Conservation (phyloP, 2,329 filamentous ascomycete genomes). For the Colletotrichum shisoi region DNA sequence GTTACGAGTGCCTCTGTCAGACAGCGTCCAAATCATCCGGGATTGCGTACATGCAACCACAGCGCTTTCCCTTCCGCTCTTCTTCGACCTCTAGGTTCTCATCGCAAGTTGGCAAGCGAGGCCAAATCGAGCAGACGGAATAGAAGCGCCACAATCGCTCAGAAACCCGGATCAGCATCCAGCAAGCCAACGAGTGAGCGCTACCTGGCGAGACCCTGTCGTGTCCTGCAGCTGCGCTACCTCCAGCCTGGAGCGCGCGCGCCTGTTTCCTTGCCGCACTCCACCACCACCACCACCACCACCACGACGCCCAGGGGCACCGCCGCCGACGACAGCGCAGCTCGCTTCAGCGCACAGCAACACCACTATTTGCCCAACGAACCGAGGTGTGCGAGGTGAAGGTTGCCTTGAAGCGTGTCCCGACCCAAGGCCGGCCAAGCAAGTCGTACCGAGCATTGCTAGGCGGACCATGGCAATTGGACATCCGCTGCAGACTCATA, state of each 20-base stretch:
- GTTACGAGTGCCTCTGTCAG: slow-evolving; percentile 18
- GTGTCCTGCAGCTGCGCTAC: slow-evolving; percentile 20
- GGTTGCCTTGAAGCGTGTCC: neutral
- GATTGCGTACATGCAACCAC: neutral
- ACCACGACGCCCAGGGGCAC: slow-evolving; percentile 1
- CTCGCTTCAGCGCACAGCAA: neutral
- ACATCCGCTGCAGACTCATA: slow-evolving; percentile 26
- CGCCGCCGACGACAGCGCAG: neutral
- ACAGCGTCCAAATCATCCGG: slow-evolving; percentile 1
- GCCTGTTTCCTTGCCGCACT: slow-evolving; percentile 25
- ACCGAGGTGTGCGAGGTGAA: slow-evolving; percentile 8
- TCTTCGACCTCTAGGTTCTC: neutral
- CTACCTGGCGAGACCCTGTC: slow-evolving; percentile 22
- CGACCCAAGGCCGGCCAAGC: slow-evolving; percentile 5
- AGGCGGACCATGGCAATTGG: slow-evolving; percentile 25
- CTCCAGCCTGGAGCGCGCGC: slow-evolving; percentile 25
- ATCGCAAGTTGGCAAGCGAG: neutral
- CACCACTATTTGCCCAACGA: slow-evolving; percentile 5
- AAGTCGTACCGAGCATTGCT: neutral
- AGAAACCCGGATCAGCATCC: slow-evolving; percentile 18
- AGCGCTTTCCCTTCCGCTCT: neutral
- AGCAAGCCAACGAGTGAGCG: neutral
- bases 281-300: slow-evolving; percentile 20
- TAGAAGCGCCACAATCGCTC: neutral
- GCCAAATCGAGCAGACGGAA: slow-evolving; percentile 6